Evolutionary conservation across 2,329 filamentous ascomycete genomes (phyloP).

Genomic region (Drechslerella coelobrocha): DNA sequence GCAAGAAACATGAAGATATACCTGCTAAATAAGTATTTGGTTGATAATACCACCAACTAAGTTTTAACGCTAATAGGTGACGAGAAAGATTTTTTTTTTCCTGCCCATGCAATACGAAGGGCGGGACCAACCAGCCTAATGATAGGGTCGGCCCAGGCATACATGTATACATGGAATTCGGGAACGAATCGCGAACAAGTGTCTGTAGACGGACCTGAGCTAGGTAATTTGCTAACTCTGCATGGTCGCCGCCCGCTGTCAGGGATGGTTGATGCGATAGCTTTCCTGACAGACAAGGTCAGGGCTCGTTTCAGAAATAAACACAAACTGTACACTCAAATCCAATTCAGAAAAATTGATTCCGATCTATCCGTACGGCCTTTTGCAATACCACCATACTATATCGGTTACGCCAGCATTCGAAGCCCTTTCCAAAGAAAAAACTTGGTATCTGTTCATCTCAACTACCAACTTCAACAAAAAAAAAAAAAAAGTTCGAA

Average conservation of each 20-base stretch:
- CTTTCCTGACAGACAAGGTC: conserved; percentile 42
- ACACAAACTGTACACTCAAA: conserved; percentile 1
- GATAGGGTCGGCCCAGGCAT: background rate
- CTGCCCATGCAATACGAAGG: conserved; percentile 30
- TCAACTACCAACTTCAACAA: too few species aligned
- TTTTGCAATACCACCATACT: background rate
- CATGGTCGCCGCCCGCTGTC: conserved; percentile 20
- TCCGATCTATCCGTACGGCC: background rate
- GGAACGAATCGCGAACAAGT: background rate
- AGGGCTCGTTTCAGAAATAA: conserved; percentile 37
- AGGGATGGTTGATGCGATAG: conserved; percentile 40
- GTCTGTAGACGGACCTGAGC: background rate
- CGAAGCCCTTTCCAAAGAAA: too few species aligned
- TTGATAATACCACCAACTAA: background rate
- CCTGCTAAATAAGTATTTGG: background rate
- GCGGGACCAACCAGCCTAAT: background rate
- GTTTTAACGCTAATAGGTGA: background rate
- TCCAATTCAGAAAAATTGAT: background rate
- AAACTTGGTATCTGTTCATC: too few species aligned
- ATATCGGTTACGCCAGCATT: background rate
- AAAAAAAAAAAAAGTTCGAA: conserved; percentile 37
- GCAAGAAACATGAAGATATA: conserved; percentile 6
- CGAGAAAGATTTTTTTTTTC: conserved; percentile 21
- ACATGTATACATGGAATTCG: background rate
- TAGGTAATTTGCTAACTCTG: background rate